These are phyloP conservation scores for Phtheirospermum japonicum DNA, from an alignment of 257 asterid species.

Conservation along the genomic window DNA sequence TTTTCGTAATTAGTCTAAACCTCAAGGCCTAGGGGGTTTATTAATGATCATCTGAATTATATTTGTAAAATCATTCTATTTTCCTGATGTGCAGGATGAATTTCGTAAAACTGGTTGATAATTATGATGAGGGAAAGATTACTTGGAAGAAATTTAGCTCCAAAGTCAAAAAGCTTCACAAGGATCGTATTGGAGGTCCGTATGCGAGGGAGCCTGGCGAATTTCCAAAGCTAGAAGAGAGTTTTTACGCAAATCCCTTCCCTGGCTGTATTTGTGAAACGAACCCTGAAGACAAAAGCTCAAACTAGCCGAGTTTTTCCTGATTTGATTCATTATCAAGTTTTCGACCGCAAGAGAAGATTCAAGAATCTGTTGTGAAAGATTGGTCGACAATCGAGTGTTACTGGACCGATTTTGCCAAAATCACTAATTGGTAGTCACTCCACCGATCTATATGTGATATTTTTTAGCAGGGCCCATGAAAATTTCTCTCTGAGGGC, in stretches of 20 bases:
- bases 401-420: slow-evolving; percentile 18
- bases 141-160: slow-evolving; percentile 82
- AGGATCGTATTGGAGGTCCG: slow-evolving; percentile 76
- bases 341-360: slow-evolving; percentile 5
- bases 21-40: background rate
- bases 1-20: background rate
- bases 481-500: background rate
- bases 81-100: slow-evolving; percentile 53
- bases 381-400: slow-evolving; percentile 18
- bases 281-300: slow-evolving; percentile 35
- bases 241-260: slow-evolving; percentile 87
- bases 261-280: slow-evolving; percentile 90
- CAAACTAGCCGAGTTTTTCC: slow-evolving; percentile 22
- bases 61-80: slow-evolving; percentile 4
- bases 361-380: slow-evolving; percentile 20
- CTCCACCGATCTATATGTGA: background rate
- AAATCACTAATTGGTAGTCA: background rate
- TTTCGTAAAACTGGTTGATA: slow-evolving; percentile 78
- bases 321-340: slow-evolving; percentile 1
- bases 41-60: background rate
- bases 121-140: slow-evolving; percentile 64
- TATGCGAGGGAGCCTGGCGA: slow-evolving; percentile 78
- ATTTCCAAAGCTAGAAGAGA: slow-evolving; percentile 90
- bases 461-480: slow-evolving; percentile 12
- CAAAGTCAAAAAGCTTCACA: slow-evolving; percentile 70